These are phyloP conservation scores for Penicillium roqueforti DNA, from an alignment of 495 filamentous ascomycete species.

Conservation along the genomic window DNA sequence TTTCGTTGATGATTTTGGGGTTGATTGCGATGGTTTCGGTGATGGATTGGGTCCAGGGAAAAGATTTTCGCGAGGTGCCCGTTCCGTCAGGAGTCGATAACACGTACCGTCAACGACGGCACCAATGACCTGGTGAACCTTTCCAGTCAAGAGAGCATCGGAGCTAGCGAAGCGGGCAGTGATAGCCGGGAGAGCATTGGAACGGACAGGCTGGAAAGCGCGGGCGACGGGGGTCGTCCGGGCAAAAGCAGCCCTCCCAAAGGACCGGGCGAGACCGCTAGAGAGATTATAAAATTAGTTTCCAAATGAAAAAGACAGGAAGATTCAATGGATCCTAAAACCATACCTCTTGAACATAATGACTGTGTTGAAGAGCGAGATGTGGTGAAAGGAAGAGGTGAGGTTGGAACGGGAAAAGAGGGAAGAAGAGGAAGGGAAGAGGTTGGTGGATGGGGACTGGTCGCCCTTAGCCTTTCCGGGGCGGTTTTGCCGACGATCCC, in stretches of 20 bases:
- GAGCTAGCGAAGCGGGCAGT: constrained; percentile 69
- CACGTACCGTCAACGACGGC: constrained; percentile 65
- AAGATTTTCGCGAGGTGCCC: constrained; percentile 46
- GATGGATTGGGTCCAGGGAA: constrained; percentile 37
- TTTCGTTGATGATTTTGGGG: constrained; percentile 25
- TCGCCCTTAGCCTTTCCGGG: constrained; percentile 46
- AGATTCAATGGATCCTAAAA: constrained; percentile 36
- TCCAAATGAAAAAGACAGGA: constrained; percentile 39
- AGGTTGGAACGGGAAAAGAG: constrained; percentile 36
- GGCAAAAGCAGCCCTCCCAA: constrained; percentile 72
- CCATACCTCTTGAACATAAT: constrained; percentile 90
- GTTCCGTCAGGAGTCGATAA: constrained; percentile 26
- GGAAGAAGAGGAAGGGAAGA: constrained; percentile 38
- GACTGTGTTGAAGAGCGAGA: constrained; percentile 52
- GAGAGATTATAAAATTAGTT: constrained; percentile 30
- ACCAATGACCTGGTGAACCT: constrained; percentile 82
- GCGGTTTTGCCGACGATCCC: constrained; percentile 50
- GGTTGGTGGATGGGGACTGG: constrained; percentile 44
- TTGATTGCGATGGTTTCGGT: constrained; percentile 35
- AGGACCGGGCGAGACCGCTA: constrained; percentile 74
- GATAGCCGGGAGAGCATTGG: constrained; percentile 55
- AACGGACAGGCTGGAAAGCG: constrained; percentile 61
- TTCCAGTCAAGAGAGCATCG: constrained; percentile 60
- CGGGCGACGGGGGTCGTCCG: constrained; percentile 63
- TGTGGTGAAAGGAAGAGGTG: constrained; percentile 32